Percentiles rank a stretch among this genome's conserved stretches.
phyloP scores from a whole-genome alignment of 106 monocot species.

The Dendrobium huoshanense region DNA sequence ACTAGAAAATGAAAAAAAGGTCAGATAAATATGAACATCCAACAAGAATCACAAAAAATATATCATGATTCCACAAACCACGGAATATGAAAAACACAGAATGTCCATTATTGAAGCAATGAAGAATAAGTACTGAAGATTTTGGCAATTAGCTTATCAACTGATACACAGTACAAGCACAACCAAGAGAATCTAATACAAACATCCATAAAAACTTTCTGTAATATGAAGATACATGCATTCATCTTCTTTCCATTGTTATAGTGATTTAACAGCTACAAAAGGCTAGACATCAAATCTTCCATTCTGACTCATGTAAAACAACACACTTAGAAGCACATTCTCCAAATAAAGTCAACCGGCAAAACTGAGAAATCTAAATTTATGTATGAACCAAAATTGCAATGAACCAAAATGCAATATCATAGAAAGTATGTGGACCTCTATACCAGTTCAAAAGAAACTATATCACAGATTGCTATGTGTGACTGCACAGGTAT shows the following conservation, averaged over 20 bases:
- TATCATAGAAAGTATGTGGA: neutral
- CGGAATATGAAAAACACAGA: neutral
- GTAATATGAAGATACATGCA: neutral
- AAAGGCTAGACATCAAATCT: neutral
- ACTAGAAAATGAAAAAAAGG: slow-evolving; percentile 25
- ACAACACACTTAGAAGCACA: neutral
- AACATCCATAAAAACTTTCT: neutral
- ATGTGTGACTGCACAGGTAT: neutral
- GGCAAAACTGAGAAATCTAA: neutral
- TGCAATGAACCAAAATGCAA: neutral
- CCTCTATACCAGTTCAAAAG: too few species aligned
- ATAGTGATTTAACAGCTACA: neutral
- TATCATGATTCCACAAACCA: neutral
- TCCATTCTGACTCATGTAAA: neutral
- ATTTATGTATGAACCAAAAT: neutral
- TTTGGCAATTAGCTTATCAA: neutral
- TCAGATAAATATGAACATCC: neutral
- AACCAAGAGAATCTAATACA: neutral
- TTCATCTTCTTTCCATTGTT: neutral
- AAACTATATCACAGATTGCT: neutral
- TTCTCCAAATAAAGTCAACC: neutral
- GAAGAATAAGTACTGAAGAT: neutral
- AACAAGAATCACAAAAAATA: neutral
- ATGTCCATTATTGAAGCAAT: neutral
- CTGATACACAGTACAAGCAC: neutral